phyloP scores from a whole-genome alignment of 2,329 filamentous ascomycete genomes.

The Nothomitra cinnamomea region DNA sequence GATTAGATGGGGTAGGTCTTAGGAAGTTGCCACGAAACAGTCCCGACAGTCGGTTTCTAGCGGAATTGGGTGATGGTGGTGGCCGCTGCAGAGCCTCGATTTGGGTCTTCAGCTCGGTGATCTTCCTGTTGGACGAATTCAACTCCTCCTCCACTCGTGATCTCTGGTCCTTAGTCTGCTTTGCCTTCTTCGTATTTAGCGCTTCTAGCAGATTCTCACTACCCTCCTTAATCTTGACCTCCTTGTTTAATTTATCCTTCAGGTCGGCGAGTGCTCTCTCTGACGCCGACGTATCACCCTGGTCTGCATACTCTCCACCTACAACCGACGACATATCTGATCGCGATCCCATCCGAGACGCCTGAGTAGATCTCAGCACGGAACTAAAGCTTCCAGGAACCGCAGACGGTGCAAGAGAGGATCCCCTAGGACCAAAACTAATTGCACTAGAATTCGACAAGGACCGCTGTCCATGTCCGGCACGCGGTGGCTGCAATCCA shows the following conservation, averaged over 20 bases:
- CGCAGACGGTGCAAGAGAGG: slow-evolving; percentile 53
- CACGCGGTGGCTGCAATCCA: slow-evolving; percentile 26
- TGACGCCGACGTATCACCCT: slow-evolving; percentile 40
- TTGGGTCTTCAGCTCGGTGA: slow-evolving; percentile 40
- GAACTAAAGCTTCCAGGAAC: slow-evolving; percentile 76
- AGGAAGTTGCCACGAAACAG: slow-evolving; percentile 29
- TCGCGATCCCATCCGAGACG: slow-evolving; percentile 41
- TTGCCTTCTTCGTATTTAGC: slow-evolving; percentile 82
- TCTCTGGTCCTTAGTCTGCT: slow-evolving; percentile 80
- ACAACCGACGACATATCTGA: slow-evolving; percentile 38
- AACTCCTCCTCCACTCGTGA: slow-evolving; percentile 72
- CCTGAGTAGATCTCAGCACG: slow-evolving; percentile 55
- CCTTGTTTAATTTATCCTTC: slow-evolving; percentile 76
- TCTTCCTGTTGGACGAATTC: slow-evolving; percentile 64
- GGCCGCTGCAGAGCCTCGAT: slow-evolving; percentile 17
- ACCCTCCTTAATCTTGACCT: slow-evolving; percentile 94
- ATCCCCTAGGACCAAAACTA: slow-evolving; percentile 48
- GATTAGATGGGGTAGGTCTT: slow-evolving; percentile 40
- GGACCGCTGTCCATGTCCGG: slow-evolving; percentile 36
- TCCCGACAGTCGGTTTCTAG: slow-evolving; percentile 32
- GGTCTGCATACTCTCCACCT: slow-evolving; percentile 31
- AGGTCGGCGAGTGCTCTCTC: slow-evolving; percentile 62
- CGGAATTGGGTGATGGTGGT: slow-evolving; percentile 21
- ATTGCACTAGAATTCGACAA: slow-evolving; percentile 36
- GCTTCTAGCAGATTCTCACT: slow-evolving; percentile 97